Base-by-base conservation (phyloP, 1,284 basidiomycete species). In the Cryptococcus jaspeensis region DNA sequence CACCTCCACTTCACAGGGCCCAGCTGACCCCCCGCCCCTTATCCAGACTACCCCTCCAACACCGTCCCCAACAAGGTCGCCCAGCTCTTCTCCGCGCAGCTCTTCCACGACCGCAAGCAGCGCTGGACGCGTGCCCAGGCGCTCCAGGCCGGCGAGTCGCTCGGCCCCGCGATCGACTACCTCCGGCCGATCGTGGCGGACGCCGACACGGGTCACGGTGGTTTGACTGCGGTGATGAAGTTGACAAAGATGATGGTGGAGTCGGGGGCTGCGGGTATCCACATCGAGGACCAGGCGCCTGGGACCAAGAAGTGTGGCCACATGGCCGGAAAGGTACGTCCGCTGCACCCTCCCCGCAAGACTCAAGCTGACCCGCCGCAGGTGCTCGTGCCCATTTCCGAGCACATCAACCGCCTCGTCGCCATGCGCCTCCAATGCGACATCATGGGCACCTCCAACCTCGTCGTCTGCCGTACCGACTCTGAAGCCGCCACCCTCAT, bases 221-320 rank as follows among this genome's bases (percentile, higher is more conserved):
- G 90, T 92, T 82, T 92, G 8, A 96, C 94, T 28, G 87, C 94
- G 38, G 92, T 98, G 50, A 94, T 99, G 90, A 98, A 97, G 80
- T 83, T 88, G 61, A 84, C 87, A 58, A 89, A 89, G 80, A 82
- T 89, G 77, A 88, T 89, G 75, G 86, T 88, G 62, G 87, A 89
- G 77, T 83, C 86, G 72, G 86, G 86, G 58, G 85, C 85, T 2
- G 84, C 84, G 5, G 84, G 84, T 39, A 86, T 89, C 64, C 87
- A 89, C 77, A 85, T 89, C 66, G 87, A 89, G 77, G 87, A 89
- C 70, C 87, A 89, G 79, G 86, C 87, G 8, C 84, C 76, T 8
- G 76, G 76, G 37, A 78, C 76, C 15, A 76, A 78, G 66, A 78
- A 80, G 75, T 85, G 84, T 65, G 84, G 84, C 37, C 84, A 85